Evolutionary conservation across 208 protist genomes (phyloP), one percentile per base, ranked within the genome.

Genomic region (Tritrichomonas musculus): DNA sequence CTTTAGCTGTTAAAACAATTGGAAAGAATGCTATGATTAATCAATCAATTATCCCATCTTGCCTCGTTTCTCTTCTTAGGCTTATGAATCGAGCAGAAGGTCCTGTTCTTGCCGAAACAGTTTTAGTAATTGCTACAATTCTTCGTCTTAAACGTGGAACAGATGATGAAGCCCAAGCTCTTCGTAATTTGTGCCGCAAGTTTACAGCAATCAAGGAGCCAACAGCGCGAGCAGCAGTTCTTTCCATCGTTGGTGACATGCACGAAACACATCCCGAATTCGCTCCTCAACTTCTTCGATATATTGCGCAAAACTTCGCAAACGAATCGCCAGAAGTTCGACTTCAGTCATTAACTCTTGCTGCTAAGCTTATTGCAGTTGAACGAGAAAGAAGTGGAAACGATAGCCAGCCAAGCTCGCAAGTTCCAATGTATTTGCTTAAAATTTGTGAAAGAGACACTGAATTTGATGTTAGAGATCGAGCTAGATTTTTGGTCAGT

Each of bases 391-490:
- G 17, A 60, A 60, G 53, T 60, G 5, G 53, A 60, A 60, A 60
- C 11, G 5, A 60, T 22, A 30, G 77, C 47, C 39, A 49, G 20
- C 22, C 27, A 88, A 14, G 9, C 14, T 27, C 27, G 17, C 4
- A n/a, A n/a, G 44, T 88, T 39, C 77, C 77, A 27, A 57, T 88
- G 77, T 88, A 88, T 20, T 44, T 88, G 44, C 47, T 88, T 2
- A 53, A 60, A 8, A n/a, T 88, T 14, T 44, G 47, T 4, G 41
- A 53, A n/a, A 27, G 47, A 39, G 77, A 88, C 17, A 82, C 27
- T n/a, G 77, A 88, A n/a, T 88, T 88, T 47, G 77, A 88, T 57
- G 47, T 88, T 14, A 53, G 77, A 57, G 77, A 88, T 47, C 77
- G 77, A 20, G 77, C 77, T 2, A 13, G 44, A 8, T 88, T 88